These are phyloP conservation scores for Sporobolomyces pararoseus DNA, from an alignment of 768 basidiomycete genomes.

Conservation along the genomic window DNA sequence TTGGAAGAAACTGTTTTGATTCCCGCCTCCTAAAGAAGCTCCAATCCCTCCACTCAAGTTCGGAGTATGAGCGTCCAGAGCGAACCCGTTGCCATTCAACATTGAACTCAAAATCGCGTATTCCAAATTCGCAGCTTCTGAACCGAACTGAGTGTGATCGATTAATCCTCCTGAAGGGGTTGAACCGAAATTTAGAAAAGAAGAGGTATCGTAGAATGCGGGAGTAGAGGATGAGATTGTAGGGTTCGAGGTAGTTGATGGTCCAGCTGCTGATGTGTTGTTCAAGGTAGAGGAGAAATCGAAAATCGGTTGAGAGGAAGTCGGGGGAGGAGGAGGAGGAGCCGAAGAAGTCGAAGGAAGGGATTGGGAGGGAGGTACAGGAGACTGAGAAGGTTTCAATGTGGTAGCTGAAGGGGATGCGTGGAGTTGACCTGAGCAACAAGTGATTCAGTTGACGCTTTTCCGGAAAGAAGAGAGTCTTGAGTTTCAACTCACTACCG, in stretches of 20 bases:
- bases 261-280: neutral
- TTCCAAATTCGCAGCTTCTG: constrained; percentile 87
- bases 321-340: neutral
- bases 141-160: constrained; percentile 61
- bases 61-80: constrained; percentile 43
- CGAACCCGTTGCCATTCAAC: constrained; percentile 61
- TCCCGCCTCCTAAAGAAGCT: no score
- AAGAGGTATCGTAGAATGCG: constrained; percentile 8
- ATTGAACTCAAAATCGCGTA: constrained; percentile 92
- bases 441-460: no score
- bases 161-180: neutral
- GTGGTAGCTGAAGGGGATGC: neutral
- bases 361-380: neutral
- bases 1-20: neutral
- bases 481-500: neutral
- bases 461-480: no score
- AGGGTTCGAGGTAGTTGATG: constrained; percentile 1
- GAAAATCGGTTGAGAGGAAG: constrained; percentile 19
- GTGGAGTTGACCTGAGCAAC: neutral
- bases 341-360: neutral
- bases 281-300: constrained; percentile 10
- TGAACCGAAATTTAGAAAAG: constrained; percentile 14
- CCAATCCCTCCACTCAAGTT: constrained; percentile 18
- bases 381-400: constrained; percentile 1
- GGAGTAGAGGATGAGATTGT: neutral